Percentiles rank a stretch among this genome's conserved stretches.
Evolutionary conservation across 768 basidiomycete species (phyloP).

Genomic region (Grammothele lineata): DNA sequence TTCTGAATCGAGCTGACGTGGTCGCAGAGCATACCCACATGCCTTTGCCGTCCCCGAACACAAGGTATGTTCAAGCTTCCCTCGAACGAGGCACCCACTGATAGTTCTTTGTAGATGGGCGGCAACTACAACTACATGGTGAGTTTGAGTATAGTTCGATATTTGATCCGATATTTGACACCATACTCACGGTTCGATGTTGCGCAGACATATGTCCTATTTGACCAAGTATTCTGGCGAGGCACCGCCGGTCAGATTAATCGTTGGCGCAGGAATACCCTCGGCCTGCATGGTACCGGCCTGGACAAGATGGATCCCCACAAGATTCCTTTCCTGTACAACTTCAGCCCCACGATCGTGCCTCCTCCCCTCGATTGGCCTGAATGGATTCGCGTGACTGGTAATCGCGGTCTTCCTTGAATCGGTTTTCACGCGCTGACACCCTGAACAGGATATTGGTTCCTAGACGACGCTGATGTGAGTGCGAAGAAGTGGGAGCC

Average conservation of each 20-base stretch:
- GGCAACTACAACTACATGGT: conserved; percentile 99
- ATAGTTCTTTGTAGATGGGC: conserved; percentile 61
- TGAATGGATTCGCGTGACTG: conserved; percentile 95
- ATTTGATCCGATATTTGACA: too few species aligned
- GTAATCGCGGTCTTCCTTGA: conserved; percentile 32
- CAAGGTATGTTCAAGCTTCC: conserved; percentile 50
- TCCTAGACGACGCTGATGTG: conserved; percentile 89
- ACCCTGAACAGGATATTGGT: conserved; percentile 79
- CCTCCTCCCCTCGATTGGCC: conserved; percentile 98
- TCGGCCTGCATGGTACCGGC: conserved; percentile 76
- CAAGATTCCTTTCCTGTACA: conserved; percentile 97
- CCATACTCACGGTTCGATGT: too few species aligned
- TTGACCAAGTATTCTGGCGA: conserved; percentile 97
- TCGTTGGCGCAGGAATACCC: conserved; percentile 77
- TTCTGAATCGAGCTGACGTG: not conserved
- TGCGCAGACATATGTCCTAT: conserved; percentile 85
- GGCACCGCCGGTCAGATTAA: conserved; percentile 94
- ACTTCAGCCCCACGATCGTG: conserved; percentile 88
- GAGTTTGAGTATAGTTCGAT: too few species aligned
- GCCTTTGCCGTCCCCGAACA: conserved; percentile 96
- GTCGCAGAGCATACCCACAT: conserved; percentile 86
- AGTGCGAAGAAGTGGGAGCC: conserved; percentile 87
- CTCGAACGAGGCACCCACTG: not conserved
- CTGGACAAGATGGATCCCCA: conserved; percentile 96
- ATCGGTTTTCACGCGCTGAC: conserved; percentile 1